Percentiles rank a stretch among this genome's conserved stretches.
Evolutionary conservation across 23 red algal species (phyloP).

Genomic region (Agarophyton chilense): DNA sequence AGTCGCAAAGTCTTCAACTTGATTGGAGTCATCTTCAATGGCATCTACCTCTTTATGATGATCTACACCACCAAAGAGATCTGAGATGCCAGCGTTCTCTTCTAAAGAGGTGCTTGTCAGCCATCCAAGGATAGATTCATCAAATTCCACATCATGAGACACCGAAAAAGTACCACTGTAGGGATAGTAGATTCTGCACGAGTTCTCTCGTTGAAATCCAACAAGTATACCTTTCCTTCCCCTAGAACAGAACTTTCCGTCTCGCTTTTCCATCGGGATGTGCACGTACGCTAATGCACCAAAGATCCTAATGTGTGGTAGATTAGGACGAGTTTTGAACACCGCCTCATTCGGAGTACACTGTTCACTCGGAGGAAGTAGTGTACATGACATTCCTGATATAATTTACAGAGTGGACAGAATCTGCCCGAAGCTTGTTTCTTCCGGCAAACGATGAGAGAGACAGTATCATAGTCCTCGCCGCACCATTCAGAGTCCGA

Average conservation of each 20-base stretch:
- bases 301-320: slow-evolving; percentile 23
- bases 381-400: not conserved
- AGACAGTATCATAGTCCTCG: not conserved
- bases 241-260: not conserved
- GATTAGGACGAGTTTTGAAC: not conserved
- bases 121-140: slow-evolving; percentile 23
- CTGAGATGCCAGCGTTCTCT: not conserved
- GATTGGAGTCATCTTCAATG: not conserved
- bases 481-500: slow-evolving; percentile 10
- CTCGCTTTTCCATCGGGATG: slow-evolving; percentile 5
- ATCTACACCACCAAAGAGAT: not conserved
- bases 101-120: not conserved
- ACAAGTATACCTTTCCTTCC: slow-evolving; percentile 1
- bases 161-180: not conserved
- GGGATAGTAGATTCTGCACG: slow-evolving; percentile 26
- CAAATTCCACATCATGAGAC: slow-evolving; percentile 18
- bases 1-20: not conserved
- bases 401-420: not conserved
- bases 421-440: not conserved
- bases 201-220: slow-evolving; percentile 28
- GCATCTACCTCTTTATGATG: not conserved
- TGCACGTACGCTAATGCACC: slow-evolving; percentile 28
- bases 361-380: no score
- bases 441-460: not conserved
- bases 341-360: slow-evolving; percentile 9